Conservation (phyloP, 441 rosid genomes). For the Euphorbia schlechtendalii region DNA sequence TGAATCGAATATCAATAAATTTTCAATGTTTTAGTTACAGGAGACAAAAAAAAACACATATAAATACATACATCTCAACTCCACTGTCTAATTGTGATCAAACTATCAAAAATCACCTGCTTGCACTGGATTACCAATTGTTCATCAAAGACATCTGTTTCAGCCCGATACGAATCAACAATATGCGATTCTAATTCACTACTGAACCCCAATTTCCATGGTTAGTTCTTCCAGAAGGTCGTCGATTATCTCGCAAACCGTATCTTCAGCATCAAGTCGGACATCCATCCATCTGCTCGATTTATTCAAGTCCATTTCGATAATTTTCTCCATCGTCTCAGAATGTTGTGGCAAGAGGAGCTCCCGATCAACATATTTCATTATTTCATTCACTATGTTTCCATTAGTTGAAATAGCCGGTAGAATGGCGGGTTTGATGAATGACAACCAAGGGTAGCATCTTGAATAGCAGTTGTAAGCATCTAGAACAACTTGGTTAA, state of each 20-base stretch:
- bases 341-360: conserved; percentile 24
- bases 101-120: not conserved
- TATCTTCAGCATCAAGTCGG: conserved; percentile 41
- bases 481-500: conserved; percentile 50
- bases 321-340: conserved; percentile 38
- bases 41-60: too few species aligned
- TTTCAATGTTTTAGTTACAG: not conserved
- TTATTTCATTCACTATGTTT: conserved; percentile 35
- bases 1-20: not conserved
- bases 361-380: conserved; percentile 47
- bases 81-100: too few species aligned
- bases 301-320: conserved; percentile 42
- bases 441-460: conserved; percentile 37
- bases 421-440: conserved; percentile 23
- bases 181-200: not conserved
- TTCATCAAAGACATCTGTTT: too few species aligned
- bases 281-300: conserved; percentile 46
- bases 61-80: too few species aligned
- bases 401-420: conserved; percentile 15
- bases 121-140: too few species aligned
- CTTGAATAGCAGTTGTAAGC: conserved; percentile 27
- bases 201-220: conserved; percentile 31
- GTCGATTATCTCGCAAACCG: conserved; percentile 39
- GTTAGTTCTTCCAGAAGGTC: conserved; percentile 40
- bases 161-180: too few species aligned